Conservation (phyloP, 148 eudicot species). For the Polygonum aviculare region DNA sequence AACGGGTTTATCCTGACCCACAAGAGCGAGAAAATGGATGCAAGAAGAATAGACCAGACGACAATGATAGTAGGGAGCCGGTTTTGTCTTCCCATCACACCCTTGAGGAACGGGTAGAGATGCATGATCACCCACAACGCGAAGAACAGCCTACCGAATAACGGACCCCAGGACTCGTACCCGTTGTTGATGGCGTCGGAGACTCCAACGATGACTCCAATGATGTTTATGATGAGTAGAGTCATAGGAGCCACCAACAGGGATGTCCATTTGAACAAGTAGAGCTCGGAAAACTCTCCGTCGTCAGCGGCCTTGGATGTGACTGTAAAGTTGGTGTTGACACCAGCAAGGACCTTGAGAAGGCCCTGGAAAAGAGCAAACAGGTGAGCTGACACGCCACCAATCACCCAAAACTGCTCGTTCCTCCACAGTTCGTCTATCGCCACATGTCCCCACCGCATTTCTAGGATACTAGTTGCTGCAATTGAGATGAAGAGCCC, state of each 20-base stretch:
- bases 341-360: conserved; percentile 92
- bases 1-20: conserved; percentile 96
- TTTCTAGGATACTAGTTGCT: conserved; percentile 75
- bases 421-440: conserved; percentile 99
- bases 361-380: conserved; percentile 96
- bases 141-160: conserved; percentile 82
- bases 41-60: conserved; percentile 86
- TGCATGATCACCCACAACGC: conserved; percentile 95
- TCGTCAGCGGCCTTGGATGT: conserved; percentile 93
- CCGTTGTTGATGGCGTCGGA: conserved; percentile 94
- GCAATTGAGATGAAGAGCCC: conserved; percentile 84
- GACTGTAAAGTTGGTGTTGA: conserved; percentile 87
- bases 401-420: conserved; percentile 99
- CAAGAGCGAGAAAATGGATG: conserved; percentile 78
- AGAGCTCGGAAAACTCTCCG: conserved; percentile 82
- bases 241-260: conserved; percentile 83
- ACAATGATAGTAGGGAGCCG: conserved; percentile 70
- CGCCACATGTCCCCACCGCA: conserved; percentile 93
- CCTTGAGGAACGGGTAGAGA: conserved; percentile 92
- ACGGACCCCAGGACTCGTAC: conserved; percentile 87
- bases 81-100: conserved; percentile 76
- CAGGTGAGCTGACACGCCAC: conserved; percentile 86
- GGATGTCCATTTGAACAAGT: conserved; percentile 89
- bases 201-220: conserved; percentile 73
- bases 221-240: conserved; percentile 65